phyloP scores from a whole-genome alignment of 805 yeast species.

The Starmerella roubikii region DNA sequence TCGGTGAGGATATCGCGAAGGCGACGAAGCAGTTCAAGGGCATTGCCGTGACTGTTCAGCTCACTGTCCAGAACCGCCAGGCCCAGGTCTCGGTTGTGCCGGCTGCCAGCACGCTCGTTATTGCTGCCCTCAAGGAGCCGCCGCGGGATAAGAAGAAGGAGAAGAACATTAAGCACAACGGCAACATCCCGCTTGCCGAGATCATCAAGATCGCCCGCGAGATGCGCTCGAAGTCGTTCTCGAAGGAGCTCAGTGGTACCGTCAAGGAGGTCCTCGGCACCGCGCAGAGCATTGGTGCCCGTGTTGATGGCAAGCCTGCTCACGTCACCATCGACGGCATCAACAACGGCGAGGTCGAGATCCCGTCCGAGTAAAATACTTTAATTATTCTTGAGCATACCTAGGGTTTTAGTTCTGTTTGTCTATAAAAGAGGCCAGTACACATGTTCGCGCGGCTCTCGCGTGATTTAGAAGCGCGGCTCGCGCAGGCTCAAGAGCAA shows the following conservation, averaged over 20 bases:
- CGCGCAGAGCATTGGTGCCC: constrained; percentile 99
- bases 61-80: constrained; percentile 99
- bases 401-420: no score
- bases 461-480: no score
- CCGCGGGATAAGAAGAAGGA: constrained; percentile 99
- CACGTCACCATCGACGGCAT: constrained; percentile 98
- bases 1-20: constrained; percentile 99
- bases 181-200: constrained; percentile 95
- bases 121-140: constrained; percentile 98
- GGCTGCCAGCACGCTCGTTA: constrained; percentile 96
- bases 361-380: constrained; percentile 25
- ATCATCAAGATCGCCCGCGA: constrained; percentile 93
- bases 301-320: constrained; percentile 98
- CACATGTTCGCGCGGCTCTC: no score
- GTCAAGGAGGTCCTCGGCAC: constrained; percentile 99
- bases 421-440: no score
- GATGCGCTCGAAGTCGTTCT: constrained; percentile 95
- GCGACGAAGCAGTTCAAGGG: constrained; percentile 99
- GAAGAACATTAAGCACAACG: constrained; percentile 98
- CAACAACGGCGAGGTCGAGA: constrained; percentile 94
- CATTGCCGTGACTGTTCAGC: constrained; percentile 96
- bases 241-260: constrained; percentile 93
- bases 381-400: not conserved
- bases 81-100: constrained; percentile 98
- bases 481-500: no score